These are phyloP conservation scores for Metschnikowia gruessii DNA, from an alignment of 805 yeast species.

Conservation along the genomic window DNA sequence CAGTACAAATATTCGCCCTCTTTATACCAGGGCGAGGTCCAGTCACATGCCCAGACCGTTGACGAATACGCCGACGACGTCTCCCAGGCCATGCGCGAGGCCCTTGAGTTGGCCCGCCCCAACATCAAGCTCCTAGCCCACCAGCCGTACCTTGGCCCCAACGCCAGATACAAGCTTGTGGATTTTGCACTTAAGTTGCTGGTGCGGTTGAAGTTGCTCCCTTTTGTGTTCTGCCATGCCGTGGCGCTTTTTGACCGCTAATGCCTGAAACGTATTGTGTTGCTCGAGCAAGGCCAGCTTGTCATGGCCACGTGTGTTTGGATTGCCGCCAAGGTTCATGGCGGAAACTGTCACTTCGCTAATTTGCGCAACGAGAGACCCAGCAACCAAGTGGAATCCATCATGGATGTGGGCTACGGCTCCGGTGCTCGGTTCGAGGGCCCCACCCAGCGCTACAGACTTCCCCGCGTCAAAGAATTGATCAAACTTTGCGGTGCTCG, in stretches of 20 bases:
- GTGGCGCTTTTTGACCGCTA: conserved; percentile 84
- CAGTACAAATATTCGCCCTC: conserved; percentile 51
- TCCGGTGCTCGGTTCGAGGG: conserved; percentile 60
- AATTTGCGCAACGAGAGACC: conserved; percentile 28
- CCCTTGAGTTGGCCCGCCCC: conserved; percentile 43
- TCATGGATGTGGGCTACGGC: conserved; percentile 41
- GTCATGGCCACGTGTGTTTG: conserved; percentile 91
- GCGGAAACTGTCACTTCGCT: conserved; percentile 68
- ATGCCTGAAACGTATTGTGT: conserved; percentile 81
- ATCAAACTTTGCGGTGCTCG: conserved; percentile 66
- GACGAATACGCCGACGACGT: conserved; percentile 55
- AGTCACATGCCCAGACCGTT: conserved; percentile 43
- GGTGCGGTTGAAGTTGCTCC: conserved; percentile 59
- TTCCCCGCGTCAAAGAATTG: conserved; percentile 61
- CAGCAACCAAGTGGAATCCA: conserved; percentile 24
- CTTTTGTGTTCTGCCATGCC: conserved; percentile 65
- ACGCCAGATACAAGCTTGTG: conserved; percentile 68
- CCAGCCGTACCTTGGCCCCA: conserved; percentile 83
- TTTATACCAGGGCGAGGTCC: conserved; percentile 48
- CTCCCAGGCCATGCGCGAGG: conserved; percentile 35
- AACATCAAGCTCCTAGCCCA: conserved; percentile 59
- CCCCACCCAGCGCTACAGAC: conserved; percentile 70
- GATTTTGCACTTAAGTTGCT: conserved; percentile 78
- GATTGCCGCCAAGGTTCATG: conserved; percentile 85
- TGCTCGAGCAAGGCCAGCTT: conserved; percentile 82